phyloP scores from a whole-genome alignment of 306 rosid genomes.

The Pachyrhizus erosus region DNA sequence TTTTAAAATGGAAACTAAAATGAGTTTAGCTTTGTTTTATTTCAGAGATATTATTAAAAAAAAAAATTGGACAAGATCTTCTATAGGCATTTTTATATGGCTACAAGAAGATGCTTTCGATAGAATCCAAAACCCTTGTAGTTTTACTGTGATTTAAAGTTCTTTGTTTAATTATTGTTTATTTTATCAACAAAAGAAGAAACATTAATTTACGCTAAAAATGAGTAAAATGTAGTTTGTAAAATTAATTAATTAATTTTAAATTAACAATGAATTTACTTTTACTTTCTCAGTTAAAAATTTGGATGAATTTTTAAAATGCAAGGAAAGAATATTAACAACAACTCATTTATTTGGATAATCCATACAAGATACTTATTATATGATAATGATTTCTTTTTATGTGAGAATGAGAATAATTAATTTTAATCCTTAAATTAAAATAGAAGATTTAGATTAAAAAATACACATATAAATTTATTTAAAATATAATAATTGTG shows the following conservation, averaged over 20 bases:
- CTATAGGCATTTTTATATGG: not conserved
- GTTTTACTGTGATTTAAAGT: not conserved
- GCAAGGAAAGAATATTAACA: not conserved
- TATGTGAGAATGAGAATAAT: too few relatives aligned
- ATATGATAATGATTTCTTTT: too few relatives aligned
- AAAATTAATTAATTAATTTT: not conserved
- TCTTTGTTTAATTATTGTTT: not conserved
- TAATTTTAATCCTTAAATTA: too few relatives aligned
- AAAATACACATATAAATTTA: too few relatives aligned
- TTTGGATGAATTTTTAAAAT: not conserved
- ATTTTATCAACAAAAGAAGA: not conserved
- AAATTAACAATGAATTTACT: not conserved
- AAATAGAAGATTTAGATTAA: too few relatives aligned
- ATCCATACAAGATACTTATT: too few relatives aligned
- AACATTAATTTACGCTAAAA: not conserved
- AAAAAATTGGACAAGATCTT: not conserved
- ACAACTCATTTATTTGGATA: too few relatives aligned
- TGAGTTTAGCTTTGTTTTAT: slow-evolving; percentile 8
- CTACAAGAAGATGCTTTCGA: not conserved
- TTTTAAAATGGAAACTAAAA: not conserved
- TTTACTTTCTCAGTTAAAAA: not conserved
- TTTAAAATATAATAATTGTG: too few relatives aligned
- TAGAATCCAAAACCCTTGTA: not conserved
- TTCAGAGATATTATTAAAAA: not conserved
- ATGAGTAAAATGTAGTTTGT: not conserved